Evolutionary conservation across 345 rosid genomes (phyloP), one percentile per base, ranked within the genome.

Genomic region (Combretum micranthum): DNA sequence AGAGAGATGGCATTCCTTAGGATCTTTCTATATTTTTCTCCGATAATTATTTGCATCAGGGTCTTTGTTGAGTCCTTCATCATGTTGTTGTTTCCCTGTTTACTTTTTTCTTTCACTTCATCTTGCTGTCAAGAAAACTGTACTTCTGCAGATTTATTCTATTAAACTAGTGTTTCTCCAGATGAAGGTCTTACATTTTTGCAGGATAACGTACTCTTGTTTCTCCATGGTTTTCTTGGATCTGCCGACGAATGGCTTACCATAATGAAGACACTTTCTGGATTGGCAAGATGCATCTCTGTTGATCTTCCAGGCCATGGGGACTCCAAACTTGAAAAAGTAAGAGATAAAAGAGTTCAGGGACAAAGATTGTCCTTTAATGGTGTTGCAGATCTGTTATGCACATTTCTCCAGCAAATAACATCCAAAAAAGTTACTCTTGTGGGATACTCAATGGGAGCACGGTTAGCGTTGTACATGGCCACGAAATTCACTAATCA

Each of bases 381-480:
- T 64, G 57, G 61, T 43, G 71, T 83, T 65, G 79, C 83, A 5
- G 57, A 75, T 50, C 32, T 71, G 61, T 25, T 92, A 45, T 63
- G 43, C 56, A 71, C 70, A 65, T 50, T 84, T 72, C 76, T 84
- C 51, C 74, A 74, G 61, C 74, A 64, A 17, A 61, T 86, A 58
- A 77, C 84, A 62, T 81, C 88, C 20, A 72, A 70, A 55, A 80
- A 81, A 65, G 71, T 84, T n/a, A 76, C 76, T 39, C 50, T 92
- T 46, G 88, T 88, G 64, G 98, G 96, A 52, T 92, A 92, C 65
- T 92, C 98, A 17, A 83, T 92, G 98, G 98, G 98, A 62, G 95
- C 87, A 64, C 82, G 98, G 76, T 83, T 88, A 26, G 95, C 96
- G 23, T 63, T 92, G 71, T 81, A 79, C 78, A 86, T 84, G 88